Evolutionary conservation across 345 rosid genomes (phyloP).

Genomic region (Boechera retrofracta): DNA sequence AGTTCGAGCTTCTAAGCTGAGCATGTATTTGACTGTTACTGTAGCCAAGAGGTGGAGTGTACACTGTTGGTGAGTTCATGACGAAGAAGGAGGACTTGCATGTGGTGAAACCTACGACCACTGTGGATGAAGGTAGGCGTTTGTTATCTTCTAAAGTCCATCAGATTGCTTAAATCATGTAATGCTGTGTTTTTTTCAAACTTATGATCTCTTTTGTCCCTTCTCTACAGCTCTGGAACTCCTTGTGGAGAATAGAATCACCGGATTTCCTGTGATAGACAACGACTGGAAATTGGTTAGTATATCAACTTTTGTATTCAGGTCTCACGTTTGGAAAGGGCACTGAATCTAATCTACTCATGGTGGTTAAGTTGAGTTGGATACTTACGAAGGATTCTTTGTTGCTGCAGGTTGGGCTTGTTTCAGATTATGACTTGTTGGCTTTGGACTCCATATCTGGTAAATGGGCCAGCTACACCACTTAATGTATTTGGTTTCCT

Average conservation of each 20-base stretch:
- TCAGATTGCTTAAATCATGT: constrained; percentile 4
- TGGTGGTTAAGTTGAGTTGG: constrained; percentile 2
- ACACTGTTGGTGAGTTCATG: constrained; percentile 91
- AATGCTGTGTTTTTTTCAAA: background rate
- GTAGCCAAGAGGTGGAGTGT: constrained; percentile 66
- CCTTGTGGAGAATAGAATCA: constrained; percentile 76
- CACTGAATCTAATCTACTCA: background rate
- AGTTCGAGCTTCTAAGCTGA: background rate
- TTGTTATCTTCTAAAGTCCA: constrained; percentile 7
- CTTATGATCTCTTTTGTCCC: background rate
- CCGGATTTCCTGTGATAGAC: constrained; percentile 91
- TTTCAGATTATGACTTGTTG: constrained; percentile 91
- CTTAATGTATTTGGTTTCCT: constrained; percentile 17
- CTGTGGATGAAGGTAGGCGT: constrained; percentile 80
- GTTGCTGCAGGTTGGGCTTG: constrained; percentile 86
- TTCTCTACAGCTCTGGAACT: constrained; percentile 64
- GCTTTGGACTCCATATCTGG: constrained; percentile 96
- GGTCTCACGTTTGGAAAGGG: background rate
- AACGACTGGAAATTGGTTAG: constrained; percentile 82
- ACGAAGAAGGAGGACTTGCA: constrained; percentile 73
- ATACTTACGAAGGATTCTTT: constrained; percentile 33
- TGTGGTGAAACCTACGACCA: constrained; percentile 76
- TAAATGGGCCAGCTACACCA: constrained; percentile 43
- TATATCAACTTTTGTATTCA: constrained; percentile 29
- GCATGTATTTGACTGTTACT: constrained; percentile 15